A percentile compares a stretch with the other conserved stretches of the same genome.
Conservation (phyloP, 2,329 filamentous ascomycete species). For the Acrodontium crateriforme region DNA sequence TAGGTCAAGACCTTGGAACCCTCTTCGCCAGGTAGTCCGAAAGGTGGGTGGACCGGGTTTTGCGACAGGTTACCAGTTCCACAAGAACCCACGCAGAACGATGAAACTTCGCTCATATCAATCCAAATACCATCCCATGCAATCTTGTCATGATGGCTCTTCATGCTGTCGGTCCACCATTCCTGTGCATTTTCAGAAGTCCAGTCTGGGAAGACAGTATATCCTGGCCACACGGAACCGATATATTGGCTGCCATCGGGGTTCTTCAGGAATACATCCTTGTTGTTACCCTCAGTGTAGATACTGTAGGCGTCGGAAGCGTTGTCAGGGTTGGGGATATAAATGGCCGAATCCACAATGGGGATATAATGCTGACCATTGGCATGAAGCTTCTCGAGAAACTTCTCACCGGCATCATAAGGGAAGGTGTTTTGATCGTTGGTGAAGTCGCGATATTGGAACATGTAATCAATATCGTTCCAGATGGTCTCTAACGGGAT, state of each 20-base stretch:
- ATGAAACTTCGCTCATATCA: slow-evolving; percentile 48
- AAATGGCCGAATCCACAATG: slow-evolving; percentile 52
- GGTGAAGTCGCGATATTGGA: slow-evolving; percentile 45
- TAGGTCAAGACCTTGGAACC: slow-evolving; percentile 41
- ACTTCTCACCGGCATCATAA: slow-evolving; percentile 35
- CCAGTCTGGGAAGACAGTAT: slow-evolving; percentile 49
- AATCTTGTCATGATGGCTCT: slow-evolving; percentile 38
- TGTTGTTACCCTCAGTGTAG: slow-evolving; percentile 21
- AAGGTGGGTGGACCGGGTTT: slow-evolving; percentile 56
- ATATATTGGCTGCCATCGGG: slow-evolving; percentile 29
- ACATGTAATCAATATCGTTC: slow-evolving; percentile 39
- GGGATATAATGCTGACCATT: slow-evolving; percentile 45
- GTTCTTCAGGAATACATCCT: slow-evolving; percentile 23
- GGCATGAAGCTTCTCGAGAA: slow-evolving; percentile 39
- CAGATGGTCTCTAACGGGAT: slow-evolving; percentile 43
- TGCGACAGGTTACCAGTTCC: slow-evolving; percentile 49
- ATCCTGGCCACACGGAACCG: slow-evolving; percentile 25
- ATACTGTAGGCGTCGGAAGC: slow-evolving; percentile 44
- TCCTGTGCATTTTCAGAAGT: slow-evolving; percentile 44
- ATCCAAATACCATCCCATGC: slow-evolving; percentile 44
- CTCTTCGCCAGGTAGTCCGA: slow-evolving; percentile 50
- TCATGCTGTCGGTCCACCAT: slow-evolving; percentile 45
- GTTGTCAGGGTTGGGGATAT: slow-evolving; percentile 59
- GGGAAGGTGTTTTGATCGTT: slow-evolving; percentile 41
- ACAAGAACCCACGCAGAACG: slow-evolving; percentile 59